Percentiles rank a stretch among this genome's conserved stretches.
Evolutionary conservation across 2,329 filamentous ascomycete species (phyloP).

Genomic region (Colletotrichum godetiae): DNA sequence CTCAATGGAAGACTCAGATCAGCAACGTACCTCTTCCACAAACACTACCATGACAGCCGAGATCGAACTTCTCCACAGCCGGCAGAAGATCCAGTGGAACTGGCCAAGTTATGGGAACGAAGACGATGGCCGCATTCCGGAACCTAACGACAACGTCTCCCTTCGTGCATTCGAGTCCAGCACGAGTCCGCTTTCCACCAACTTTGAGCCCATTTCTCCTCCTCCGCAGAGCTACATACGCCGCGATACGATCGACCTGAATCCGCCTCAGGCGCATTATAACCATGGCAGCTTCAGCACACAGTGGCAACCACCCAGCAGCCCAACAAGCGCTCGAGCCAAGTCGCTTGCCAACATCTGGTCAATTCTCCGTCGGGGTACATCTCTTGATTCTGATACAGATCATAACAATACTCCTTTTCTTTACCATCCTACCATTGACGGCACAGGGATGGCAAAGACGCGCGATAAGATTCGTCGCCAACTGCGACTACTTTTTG

Average conservation of each 20-base stretch:
- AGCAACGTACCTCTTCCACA: conserved; percentile 17
- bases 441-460: conserved; percentile 44
- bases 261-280: neutral
- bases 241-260: conserved; percentile 25
- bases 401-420: conserved; percentile 26
- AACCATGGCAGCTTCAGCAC: conserved; percentile 15
- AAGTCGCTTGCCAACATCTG: conserved; percentile 42
- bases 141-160: neutral
- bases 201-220: conserved; percentile 26
- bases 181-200: conserved; percentile 26
- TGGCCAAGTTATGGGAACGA: conserved; percentile 33
- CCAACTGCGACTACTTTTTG: conserved; percentile 78
- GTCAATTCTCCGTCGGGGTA: conserved; percentile 38
- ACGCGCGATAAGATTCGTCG: conserved; percentile 69
- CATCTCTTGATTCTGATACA: conserved; percentile 30
- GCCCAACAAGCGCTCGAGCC: conserved; percentile 32
- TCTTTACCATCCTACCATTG: conserved; percentile 37
- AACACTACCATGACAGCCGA: conserved; percentile 25
- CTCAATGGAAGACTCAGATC: conserved; percentile 32
- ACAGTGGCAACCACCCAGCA: conserved; percentile 24
- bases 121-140: conserved; percentile 22
- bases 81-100: conserved; percentile 36
- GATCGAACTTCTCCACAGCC: conserved; percentile 28
- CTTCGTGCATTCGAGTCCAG: neutral
- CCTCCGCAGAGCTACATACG: conserved; percentile 31